Conservation (phyloP, 2,329 filamentous ascomycete genomes). For the Paracoccidioides lutzii region DNA sequence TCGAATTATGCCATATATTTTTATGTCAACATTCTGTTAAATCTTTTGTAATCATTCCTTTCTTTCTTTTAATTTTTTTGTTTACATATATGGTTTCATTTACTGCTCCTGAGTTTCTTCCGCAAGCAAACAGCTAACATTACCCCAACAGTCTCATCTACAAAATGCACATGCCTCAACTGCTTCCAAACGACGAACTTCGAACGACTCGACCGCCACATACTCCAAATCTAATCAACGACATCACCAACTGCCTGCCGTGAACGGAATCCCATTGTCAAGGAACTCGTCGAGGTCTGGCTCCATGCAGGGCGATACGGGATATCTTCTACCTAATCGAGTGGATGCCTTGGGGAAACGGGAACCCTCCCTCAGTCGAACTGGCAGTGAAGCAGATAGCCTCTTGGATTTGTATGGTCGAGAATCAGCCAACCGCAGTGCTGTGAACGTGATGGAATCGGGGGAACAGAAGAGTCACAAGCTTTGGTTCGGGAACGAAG, state of each 20-base stretch:
- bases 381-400: conserved; percentile 28
- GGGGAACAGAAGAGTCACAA: conserved; percentile 13
- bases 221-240: conserved; percentile 19
- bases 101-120: not conserved
- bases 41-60: not conserved
- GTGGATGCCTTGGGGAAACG: conserved; percentile 20
- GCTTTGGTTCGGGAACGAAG: conserved; percentile 10
- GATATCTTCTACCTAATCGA: conserved; percentile 18
- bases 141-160: not conserved
- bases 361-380: conserved; percentile 23
- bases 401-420: conserved; percentile 25
- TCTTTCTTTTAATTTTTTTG: not conserved
- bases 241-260: conserved; percentile 18
- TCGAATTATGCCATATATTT: not conserved
- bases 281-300: conserved; percentile 25
- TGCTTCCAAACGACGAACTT: conserved; percentile 22
- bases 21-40: too few species aligned
- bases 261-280: conserved; percentile 20
- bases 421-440: conserved; percentile 16
- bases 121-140: not conserved
- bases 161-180: conserved; percentile 9
- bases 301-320: conserved; percentile 21
- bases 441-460: conserved; percentile 16
- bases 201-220: conserved; percentile 24
- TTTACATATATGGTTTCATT: not conserved